Percentiles rank a stretch among this genome's conserved stretches.
Conservation (phyloP, 352 stramenopile species). For the Globisporangium lucens region DNA sequence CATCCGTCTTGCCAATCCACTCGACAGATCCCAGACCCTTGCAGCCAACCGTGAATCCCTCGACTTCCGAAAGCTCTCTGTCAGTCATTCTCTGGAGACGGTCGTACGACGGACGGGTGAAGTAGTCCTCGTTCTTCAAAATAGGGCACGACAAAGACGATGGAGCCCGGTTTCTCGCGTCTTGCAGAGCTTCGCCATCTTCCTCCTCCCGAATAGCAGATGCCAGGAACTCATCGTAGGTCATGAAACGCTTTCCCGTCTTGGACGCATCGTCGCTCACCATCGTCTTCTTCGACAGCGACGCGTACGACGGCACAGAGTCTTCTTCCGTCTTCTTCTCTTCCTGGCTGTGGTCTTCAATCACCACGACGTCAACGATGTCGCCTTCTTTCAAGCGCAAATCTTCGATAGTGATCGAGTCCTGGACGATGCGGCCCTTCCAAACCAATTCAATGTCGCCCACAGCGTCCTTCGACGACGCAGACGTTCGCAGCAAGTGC, state of each 20-base stretch:
- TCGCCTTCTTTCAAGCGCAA: constrained; percentile 64
- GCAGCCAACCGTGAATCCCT: constrained; percentile 77
- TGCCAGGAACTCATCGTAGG: constrained; percentile 76
- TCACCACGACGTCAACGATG: constrained; percentile 62
- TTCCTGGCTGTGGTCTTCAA: constrained; percentile 43
- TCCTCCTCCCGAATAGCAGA: constrained; percentile 52
- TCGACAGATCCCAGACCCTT: constrained; percentile 75
- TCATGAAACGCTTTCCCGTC: constrained; percentile 66
- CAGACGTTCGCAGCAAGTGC: constrained; percentile 47
- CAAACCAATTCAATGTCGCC: constrained; percentile 59
- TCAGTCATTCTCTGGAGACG: constrained; percentile 71
- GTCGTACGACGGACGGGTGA: constrained; percentile 70
- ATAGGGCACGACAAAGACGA: constrained; percentile 47
- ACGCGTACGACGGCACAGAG: constrained; percentile 18
- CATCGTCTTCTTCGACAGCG: constrained; percentile 29
- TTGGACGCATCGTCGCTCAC: constrained; percentile 20
- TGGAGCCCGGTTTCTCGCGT: constrained; percentile 16
- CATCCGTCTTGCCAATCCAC: constrained; percentile 79
- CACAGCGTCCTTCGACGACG: constrained; percentile 29
- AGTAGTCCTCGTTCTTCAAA: constrained; percentile 78
- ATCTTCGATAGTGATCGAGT: constrained; percentile 39
- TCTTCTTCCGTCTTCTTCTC: constrained; percentile 30
- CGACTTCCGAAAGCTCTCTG: constrained; percentile 59
- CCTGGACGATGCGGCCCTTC: constrained; percentile 58
- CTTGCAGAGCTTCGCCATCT: constrained; percentile 25